phyloP scores from a whole-genome alignment of 768 basidiomycete species.

The Mycena epipterygia region DNA sequence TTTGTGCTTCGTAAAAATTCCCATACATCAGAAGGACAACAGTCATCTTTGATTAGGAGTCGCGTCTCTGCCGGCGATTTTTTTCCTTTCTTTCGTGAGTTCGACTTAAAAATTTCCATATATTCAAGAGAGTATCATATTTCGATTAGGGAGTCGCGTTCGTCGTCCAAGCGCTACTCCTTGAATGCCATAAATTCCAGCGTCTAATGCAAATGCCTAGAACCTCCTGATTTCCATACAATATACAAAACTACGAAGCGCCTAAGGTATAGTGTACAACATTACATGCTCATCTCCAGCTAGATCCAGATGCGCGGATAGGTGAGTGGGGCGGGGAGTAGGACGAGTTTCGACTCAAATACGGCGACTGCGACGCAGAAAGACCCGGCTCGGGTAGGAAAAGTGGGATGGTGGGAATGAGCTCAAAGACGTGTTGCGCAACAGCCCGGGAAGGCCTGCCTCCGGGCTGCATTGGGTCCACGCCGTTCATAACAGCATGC shows the following conservation, averaged over 20 bases:
- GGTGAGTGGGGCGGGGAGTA: slow-evolving; percentile 33
- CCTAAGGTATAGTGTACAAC: slow-evolving; percentile 33
- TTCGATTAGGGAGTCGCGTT: too few species aligned
- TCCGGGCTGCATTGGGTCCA: slow-evolving; percentile 58
- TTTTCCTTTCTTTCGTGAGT: too few species aligned
- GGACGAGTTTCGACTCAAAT: slow-evolving; percentile 29
- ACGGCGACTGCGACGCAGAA: slow-evolving; percentile 11
- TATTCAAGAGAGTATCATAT: too few species aligned
- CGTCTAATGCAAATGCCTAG: background rate
- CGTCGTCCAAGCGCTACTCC: background rate
- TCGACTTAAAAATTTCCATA: too few species aligned
- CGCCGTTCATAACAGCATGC: slow-evolving; percentile 87
- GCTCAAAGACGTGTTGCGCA: slow-evolving; percentile 82
- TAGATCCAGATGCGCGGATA: slow-evolving; percentile 32
- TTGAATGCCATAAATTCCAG: background rate
- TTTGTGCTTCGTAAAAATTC: too few species aligned
- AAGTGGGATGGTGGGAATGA: slow-evolving; percentile 55
- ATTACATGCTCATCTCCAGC: slow-evolving; percentile 37
- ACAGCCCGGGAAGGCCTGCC: slow-evolving; percentile 61
- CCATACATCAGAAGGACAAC: too few species aligned
- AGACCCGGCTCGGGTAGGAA: slow-evolving; percentile 16
- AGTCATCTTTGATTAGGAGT: too few species aligned
- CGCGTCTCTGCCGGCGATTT: too few species aligned
- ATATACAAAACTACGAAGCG: slow-evolving; percentile 33
- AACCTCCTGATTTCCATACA: slow-evolving; percentile 2